A percentile compares a stretch with the other conserved stretches of the same genome.
Conservation (phyloP, 306 rosid species). For the Alnus rubra region DNA sequence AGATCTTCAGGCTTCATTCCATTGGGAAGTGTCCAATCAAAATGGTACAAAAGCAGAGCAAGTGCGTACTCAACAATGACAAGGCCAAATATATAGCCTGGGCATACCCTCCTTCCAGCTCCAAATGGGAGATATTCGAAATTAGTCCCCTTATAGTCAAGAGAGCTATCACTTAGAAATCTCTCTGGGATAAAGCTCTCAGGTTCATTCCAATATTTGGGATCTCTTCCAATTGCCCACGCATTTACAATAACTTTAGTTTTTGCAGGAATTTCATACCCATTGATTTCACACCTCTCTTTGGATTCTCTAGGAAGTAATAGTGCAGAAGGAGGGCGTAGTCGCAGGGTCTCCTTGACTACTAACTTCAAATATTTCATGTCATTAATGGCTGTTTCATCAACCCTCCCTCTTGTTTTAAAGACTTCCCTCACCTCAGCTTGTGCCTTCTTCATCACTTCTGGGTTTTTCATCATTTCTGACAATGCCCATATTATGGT, state of each 20-base stretch:
- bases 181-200: constrained; percentile 4
- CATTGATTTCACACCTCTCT: constrained; percentile 14
- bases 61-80: constrained; percentile 21
- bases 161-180: not conserved
- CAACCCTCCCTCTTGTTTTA: not conserved
- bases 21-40: constrained; percentile 34
- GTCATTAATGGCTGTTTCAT: constrained; percentile 1
- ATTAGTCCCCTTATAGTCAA: constrained; percentile 24
- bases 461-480: constrained; percentile 25
- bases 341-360: constrained; percentile 13
- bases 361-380: constrained; percentile 7
- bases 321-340: constrained; percentile 14
- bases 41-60: constrained; percentile 26
- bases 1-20: constrained; percentile 24
- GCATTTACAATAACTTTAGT: constrained; percentile 1
- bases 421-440: not conserved
- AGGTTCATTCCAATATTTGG: constrained; percentile 4
- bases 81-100: constrained; percentile 3
- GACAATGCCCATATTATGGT: constrained; percentile 42
- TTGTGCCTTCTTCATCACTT: constrained; percentile 15
- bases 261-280: constrained; percentile 13
- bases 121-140: constrained; percentile 32
- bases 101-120: constrained; percentile 45
- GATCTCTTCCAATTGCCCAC: constrained; percentile 7
- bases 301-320: constrained; percentile 19